Base-by-base conservation (phyloP, 768 basidiomycete species). In the Royoungia palumana region DNA sequence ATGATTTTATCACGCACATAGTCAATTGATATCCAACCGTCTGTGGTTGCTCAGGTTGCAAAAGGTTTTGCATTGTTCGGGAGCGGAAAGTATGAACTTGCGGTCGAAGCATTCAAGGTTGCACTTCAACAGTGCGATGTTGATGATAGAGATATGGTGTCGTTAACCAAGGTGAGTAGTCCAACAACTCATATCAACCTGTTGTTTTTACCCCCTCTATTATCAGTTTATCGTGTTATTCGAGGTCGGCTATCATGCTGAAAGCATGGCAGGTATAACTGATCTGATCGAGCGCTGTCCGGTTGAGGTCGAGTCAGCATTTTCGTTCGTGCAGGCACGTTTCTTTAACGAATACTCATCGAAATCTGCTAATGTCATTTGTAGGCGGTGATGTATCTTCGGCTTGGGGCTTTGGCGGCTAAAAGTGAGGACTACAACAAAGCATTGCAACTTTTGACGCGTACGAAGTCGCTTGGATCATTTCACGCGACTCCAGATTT, bases 11-110 rank as follows among this genome's bases (percentile, higher is more conserved):
- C 7, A 11, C 9, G 27, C n/a, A 34, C 16, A 20, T 11, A 53
- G 51, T 53, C 51, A 7, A 51, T 51, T 12, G 49, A 40, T 14
- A 51, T 53, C 16, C 49, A 53, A 13, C 43, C 51, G 2, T 53
- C 51, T 7, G 51, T 53, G 11, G n/a, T 36, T 20, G 49, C 42
- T 44, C 38, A 51, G 2, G 34, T 53, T 6, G 49, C 51, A 7
- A 51, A 44, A 14, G 51, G 51, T 2, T 41, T 53, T 35, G 49
- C 49, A 14, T 22, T 53, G 17, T 53, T 53, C 22, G 51, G 51
- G 34, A 19, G 40, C n/a, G 51, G 13, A 30, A 36, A 52, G 22
- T 53, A 53, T 17, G 49, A 39, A n/a, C 2, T 6, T 17, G 49
- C 49, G 9, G 12, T 34, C 16, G n/a, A 22, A 14, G 52, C 52